These are phyloP conservation scores for Acer negundo DNA, from an alignment of 345 rosid genomes.

Conservation along the genomic window DNA sequence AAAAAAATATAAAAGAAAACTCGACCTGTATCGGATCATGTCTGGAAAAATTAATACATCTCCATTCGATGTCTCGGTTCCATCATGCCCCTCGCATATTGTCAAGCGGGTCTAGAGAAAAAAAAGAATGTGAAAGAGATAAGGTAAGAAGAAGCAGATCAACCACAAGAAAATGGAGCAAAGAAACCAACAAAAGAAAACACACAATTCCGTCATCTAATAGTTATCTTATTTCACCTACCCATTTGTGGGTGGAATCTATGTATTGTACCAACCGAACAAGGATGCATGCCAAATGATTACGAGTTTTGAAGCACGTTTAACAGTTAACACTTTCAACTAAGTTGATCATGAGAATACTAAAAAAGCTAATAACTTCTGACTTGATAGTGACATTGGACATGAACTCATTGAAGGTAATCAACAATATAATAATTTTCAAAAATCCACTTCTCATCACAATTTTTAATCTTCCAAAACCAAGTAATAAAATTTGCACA, in stretches of 20 bases:
- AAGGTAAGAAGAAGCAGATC: constrained; percentile 2
- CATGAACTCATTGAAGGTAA: neutral
- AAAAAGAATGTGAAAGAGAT: constrained; percentile 8
- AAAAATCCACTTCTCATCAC: neutral
- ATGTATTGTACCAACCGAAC: neutral
- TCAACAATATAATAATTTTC: neutral
- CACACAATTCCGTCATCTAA: neutral
- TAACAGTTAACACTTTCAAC: neutral
- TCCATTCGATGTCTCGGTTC: constrained; percentile 95
- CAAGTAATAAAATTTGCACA: neutral
- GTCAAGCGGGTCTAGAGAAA: constrained; percentile 74
- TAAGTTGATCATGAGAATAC: neutral
- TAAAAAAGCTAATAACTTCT: neutral
- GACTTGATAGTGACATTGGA: neutral
- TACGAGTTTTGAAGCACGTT: neutral
- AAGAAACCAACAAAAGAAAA: neutral
- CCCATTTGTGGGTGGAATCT: neutral
- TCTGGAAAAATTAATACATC: constrained; percentile 97
- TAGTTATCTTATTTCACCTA: neutral
- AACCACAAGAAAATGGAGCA: neutral
- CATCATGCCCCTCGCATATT: constrained; percentile 98
- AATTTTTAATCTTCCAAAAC: neutral
- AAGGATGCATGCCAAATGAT: too few relatives aligned
- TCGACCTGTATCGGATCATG: constrained; percentile 94
- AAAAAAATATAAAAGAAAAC: neutral